A percentile compares a stretch with the other conserved stretches of the same genome.
Evolutionary conservation across 2,329 filamentous ascomycete species (phyloP).

Genomic region (Xylariaceae sp.): DNA sequence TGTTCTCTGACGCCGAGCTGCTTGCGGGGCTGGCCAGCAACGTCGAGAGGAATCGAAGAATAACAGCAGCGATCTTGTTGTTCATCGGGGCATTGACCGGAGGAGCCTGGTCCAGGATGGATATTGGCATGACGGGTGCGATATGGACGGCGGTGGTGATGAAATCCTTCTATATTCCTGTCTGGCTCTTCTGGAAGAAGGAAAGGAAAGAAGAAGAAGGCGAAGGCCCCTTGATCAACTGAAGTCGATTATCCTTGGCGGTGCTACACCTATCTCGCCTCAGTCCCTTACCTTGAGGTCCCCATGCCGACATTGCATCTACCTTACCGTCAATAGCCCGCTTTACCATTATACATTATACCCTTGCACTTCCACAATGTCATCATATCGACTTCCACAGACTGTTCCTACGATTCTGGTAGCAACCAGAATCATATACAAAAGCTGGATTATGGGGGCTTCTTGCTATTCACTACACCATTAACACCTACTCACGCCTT

Average conservation of each 20-base stretch:
- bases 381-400: background rate
- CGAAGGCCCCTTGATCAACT: background rate
- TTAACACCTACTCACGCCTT: too few relatives aligned
- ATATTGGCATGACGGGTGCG: conserved; percentile 2
- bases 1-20: conserved; percentile 61
- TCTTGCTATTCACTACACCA: too few relatives aligned
- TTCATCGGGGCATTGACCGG: conserved; percentile 47
- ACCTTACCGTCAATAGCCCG: background rate
- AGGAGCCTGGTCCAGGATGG: conserved; percentile 29
- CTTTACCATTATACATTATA: background rate
- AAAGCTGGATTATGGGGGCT: too few relatives aligned
- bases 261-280: background rate
- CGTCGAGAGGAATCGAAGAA: conserved; percentile 46
- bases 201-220: background rate
- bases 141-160: conserved; percentile 1
- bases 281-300: background rate
- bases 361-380: background rate
- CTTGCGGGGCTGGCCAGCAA: conserved; percentile 37
- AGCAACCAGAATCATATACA: background rate
- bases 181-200: conserved; percentile 1
- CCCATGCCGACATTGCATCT: background rate
- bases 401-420: background rate
- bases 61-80: conserved; percentile 44
- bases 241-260: background rate
- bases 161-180: background rate